phyloP scores from a whole-genome alignment of 345 rosid species.

The Eucalyptus tenuipes region DNA sequence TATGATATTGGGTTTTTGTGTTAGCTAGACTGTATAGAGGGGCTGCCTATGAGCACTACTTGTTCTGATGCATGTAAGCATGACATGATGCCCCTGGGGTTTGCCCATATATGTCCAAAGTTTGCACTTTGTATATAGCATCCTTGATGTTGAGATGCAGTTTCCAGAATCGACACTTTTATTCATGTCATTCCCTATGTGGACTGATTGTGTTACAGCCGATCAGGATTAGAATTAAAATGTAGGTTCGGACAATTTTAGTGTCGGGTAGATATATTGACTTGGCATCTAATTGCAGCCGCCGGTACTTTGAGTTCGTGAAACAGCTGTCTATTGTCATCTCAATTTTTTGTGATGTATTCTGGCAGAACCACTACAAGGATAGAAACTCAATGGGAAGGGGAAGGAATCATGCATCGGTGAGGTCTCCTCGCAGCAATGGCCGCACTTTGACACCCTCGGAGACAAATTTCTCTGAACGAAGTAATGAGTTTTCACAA shows the following conservation, averaged over 20 bases:
- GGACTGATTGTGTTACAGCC: not conserved
- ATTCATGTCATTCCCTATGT: not conserved
- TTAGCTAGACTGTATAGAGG: not conserved
- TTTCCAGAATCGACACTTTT: not conserved
- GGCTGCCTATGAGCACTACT: not conserved
- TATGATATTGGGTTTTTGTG: not conserved
- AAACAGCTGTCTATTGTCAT: not conserved
- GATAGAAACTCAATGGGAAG: conserved; percentile 29
- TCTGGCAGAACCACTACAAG: conserved; percentile 71
- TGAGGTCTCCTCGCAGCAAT: conserved; percentile 51
- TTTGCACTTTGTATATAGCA: not conserved
- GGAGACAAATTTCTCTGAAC: conserved; percentile 31
- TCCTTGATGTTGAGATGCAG: not conserved
- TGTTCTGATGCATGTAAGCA: not conserved
- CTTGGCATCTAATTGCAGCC: not conserved
- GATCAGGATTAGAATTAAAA: not conserved
- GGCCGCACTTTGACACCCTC: conserved; percentile 14
- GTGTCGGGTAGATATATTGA: not conserved
- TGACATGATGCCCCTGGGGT: not conserved
- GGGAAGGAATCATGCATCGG: conserved; percentile 38
- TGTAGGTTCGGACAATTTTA: not conserved
- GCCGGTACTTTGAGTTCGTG: not conserved
- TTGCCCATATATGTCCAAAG: not conserved
- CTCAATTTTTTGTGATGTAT: conserved; percentile 1
- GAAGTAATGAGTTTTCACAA: conserved; percentile 24